Percentiles rank a stretch among this genome's conserved stretches.
Conservation (phyloP, 768 basidiomycete species). For the Macrolepiota fuliginosa region DNA sequence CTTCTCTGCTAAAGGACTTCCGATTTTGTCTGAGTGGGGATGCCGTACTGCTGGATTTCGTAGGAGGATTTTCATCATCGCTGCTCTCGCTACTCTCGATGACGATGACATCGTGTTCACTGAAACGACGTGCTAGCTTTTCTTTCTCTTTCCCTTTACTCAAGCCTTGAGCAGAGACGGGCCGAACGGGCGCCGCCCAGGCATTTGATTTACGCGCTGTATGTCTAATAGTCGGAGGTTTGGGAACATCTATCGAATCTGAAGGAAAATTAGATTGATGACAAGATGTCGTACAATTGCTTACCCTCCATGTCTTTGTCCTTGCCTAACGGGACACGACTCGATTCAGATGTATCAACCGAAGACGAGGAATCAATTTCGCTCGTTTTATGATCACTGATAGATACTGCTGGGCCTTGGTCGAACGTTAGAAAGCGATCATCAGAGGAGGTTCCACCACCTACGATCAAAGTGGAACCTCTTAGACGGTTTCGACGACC, state of each 20-base stretch:
- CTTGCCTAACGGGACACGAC: background rate
- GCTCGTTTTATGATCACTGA: background rate
- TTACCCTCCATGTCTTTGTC: background rate
- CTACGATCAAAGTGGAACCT: conserved; percentile 2
- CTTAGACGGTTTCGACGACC: background rate
- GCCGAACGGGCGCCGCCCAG: background rate
- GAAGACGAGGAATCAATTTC: background rate
- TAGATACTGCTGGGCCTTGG: background rate
- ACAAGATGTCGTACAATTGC: background rate
- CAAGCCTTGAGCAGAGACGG: background rate
- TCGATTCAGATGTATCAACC: background rate
- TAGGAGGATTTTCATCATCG: background rate
- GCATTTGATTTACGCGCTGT: background rate
- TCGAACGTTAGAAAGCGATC: background rate
- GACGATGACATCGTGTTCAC: background rate
- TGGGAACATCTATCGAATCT: background rate
- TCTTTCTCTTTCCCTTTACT: background rate
- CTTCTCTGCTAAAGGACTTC: background rate
- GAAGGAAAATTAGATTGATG: background rate
- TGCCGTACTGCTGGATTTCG: background rate
- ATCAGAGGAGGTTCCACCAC: background rate
- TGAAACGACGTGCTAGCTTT: background rate
- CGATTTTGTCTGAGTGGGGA: background rate
- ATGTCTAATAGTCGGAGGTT: background rate
- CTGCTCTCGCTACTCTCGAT: conserved; percentile 11